phyloP scores from a whole-genome alignment of 2,329 filamentous ascomycete species.

The Onygenales sp. region DNA sequence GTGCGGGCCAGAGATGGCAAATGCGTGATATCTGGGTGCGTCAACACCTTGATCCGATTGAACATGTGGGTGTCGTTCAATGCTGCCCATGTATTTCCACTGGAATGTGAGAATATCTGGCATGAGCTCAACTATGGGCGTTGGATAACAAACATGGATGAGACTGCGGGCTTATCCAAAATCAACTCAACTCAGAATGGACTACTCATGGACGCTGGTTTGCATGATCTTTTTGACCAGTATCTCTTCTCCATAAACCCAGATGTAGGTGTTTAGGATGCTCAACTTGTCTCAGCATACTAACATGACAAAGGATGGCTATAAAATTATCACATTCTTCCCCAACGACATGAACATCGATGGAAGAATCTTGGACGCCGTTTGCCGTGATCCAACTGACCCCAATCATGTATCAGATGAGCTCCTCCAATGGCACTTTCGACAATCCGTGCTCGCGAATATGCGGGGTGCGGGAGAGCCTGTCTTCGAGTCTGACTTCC shows the following conservation, averaged over 20 bases:
- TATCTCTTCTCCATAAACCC: conserved; percentile 13
- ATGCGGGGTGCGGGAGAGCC: conserved; percentile 17
- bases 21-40: conserved; percentile 14
- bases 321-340: conserved; percentile 9
- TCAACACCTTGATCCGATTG: conserved; percentile 6
- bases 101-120: conserved; percentile 14
- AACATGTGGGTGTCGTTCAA: conserved; percentile 12
- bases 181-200: conserved; percentile 13
- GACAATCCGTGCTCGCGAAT: conserved; percentile 16
- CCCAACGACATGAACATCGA: conserved; percentile 8
- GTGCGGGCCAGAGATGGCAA: conserved; percentile 14
- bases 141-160: conserved; percentile 13
- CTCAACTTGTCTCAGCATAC: neutral
- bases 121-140: conserved; percentile 11
- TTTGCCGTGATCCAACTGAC: conserved; percentile 9
- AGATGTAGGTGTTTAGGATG: conserved; percentile 9
- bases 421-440: conserved; percentile 16
- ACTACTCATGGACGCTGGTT: conserved; percentile 4
- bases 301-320: conserved; percentile 10
- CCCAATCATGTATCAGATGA: conserved; percentile 10
- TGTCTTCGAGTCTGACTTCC: conserved; percentile 16
- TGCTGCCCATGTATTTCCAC: conserved; percentile 18
- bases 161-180: conserved; percentile 6
- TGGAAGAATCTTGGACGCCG: conserved; percentile 10
- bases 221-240: conserved; percentile 10